These are phyloP conservation scores for Isabelozyma rhagii DNA, from an alignment of 805 yeast species.

Conservation along the genomic window DNA sequence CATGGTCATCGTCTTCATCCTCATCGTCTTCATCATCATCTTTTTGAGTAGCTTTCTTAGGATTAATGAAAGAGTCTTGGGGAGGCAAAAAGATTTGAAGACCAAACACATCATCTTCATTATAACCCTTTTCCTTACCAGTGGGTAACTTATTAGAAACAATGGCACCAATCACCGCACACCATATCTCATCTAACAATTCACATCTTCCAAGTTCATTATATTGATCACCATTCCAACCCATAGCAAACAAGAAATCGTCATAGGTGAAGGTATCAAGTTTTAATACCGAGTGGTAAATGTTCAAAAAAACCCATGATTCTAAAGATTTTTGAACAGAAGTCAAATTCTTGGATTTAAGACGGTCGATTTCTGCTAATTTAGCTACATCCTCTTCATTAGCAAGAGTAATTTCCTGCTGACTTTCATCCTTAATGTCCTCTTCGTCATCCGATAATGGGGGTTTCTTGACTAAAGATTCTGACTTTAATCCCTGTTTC, in stretches of 20 bases:
- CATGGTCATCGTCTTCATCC: slow-evolving; percentile 18
- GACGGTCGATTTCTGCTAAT: slow-evolving; percentile 8
- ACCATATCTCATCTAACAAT: slow-evolving; percentile 64
- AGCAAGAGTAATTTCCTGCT: neutral
- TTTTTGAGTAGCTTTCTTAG: slow-evolving; percentile 11
- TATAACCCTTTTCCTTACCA: slow-evolving; percentile 24
- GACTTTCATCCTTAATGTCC: neutral
- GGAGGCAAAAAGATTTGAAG: slow-evolving; percentile 31
- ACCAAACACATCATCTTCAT: slow-evolving; percentile 28
- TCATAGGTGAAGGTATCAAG: slow-evolving; percentile 80
- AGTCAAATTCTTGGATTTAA: slow-evolving; percentile 7
- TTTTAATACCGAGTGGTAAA: slow-evolving; percentile 59
- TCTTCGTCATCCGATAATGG: neutral
- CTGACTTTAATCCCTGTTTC: neutral
- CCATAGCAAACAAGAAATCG: slow-evolving; percentile 61
- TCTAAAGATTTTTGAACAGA: slow-evolving; percentile 52
- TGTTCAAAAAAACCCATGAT: slow-evolving; percentile 71
- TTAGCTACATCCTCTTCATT: slow-evolving; percentile 5
- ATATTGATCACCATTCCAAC: slow-evolving; percentile 39
- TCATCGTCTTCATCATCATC: slow-evolving; percentile 13
- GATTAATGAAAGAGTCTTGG: slow-evolving; percentile 14
- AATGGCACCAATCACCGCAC: slow-evolving; percentile 57
- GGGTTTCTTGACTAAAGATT: neutral
- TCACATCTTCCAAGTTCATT: slow-evolving; percentile 45
- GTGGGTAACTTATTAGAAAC: slow-evolving; percentile 39